Evolutionary conservation across 176 grass and related monocot genomes (phyloP), one percentile per base, ranked within the genome.

Genomic region (Rhynchospora tenuis): DNA sequence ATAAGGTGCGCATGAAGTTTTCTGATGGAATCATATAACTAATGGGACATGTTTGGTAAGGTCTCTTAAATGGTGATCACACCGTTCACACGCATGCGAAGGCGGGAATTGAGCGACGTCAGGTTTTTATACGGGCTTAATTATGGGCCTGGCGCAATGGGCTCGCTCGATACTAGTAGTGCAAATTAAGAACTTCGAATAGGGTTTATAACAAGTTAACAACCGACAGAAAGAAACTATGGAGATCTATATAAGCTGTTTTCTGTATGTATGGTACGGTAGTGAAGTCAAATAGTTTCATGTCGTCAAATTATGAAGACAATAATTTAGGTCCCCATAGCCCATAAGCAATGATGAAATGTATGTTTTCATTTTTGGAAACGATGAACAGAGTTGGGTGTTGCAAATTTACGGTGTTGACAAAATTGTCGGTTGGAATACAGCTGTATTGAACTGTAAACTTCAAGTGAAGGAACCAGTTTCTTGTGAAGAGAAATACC

Each of bases 1-100:
- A 85, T 73, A 45, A 87, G 86, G 84, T 17, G 57, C 51, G 42
- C 73, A 68, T 93, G 93, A 22, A 93, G 79, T 45, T 85, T 95
- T 48, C 79, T 92, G 58, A 82, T 66, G 58, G 80, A 33, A 66
- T 66, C 31, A 33, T 33, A 33, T 33, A 33, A 33, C 31, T 33
- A 1, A 1, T 3, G 3, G 31, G 31, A 33, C 1, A 33, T 33
- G 31, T 33, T 33, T 33, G 3, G 2, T 26, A 9, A 62, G 22
- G 59, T 62, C 59, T 62, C 7, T 11, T 3, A 26, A 23, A 9
- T 23, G n/a, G 59, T 63, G 60, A 24, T 23, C 23, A 5, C 1
- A 5, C 0, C 20, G 1, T 9, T 10, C 48, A 1, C 48, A 51
- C 12, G 6, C 54, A 19, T 57, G 54, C n/a, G n/a, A 60, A 19